These are phyloP conservation scores for Teunomyces panamensis DNA, from an alignment of 805 yeast species.

Conservation along the genomic window DNA sequence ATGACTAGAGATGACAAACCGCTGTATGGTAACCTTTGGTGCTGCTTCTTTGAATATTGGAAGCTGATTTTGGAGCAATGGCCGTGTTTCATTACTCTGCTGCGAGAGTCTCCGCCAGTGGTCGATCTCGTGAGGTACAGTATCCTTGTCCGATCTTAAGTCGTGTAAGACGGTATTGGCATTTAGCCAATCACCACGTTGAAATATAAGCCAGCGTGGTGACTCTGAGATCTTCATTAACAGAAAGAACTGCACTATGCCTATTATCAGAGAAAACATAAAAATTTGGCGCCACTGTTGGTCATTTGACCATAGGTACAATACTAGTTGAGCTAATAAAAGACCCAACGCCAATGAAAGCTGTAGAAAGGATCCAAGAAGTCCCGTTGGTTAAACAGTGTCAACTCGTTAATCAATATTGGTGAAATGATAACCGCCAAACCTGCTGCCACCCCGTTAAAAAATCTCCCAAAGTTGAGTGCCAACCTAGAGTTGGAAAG, in stretches of 20 bases:
- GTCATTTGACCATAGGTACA: slow-evolving; percentile 32
- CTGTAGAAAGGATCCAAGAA: slow-evolving; percentile 39
- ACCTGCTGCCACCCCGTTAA: slow-evolving; percentile 40
- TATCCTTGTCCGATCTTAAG: slow-evolving; percentile 28
- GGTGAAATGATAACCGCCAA: slow-evolving; percentile 40
- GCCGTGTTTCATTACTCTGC: not conserved
- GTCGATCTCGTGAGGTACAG: slow-evolving; percentile 32
- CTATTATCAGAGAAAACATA: slow-evolving; percentile 22
- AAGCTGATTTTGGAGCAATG: not conserved
- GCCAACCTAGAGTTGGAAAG: slow-evolving; percentile 16
- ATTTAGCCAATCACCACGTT: slow-evolving; percentile 21
- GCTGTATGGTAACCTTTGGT: not conserved
- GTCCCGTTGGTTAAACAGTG: slow-evolving; percentile 40
- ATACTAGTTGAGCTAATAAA: slow-evolving; percentile 30
- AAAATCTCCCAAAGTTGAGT: slow-evolving; percentile 30
- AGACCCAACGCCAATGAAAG: slow-evolving; percentile 39
- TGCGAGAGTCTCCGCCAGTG: slow-evolving; percentile 33
- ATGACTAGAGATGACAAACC: slow-evolving; percentile 17
- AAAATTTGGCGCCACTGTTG: slow-evolving; percentile 38
- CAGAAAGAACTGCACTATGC: slow-evolving; percentile 24
- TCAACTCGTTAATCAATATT: slow-evolving; percentile 36
- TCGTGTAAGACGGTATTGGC: slow-evolving; percentile 28
- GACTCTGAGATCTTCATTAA: slow-evolving; percentile 38
- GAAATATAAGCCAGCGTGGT: slow-evolving; percentile 42
- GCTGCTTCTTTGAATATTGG: not conserved